These are phyloP conservation scores for Fraxinus latifolia DNA, from an alignment of 305 asterid genomes.

Conservation along the genomic window DNA sequence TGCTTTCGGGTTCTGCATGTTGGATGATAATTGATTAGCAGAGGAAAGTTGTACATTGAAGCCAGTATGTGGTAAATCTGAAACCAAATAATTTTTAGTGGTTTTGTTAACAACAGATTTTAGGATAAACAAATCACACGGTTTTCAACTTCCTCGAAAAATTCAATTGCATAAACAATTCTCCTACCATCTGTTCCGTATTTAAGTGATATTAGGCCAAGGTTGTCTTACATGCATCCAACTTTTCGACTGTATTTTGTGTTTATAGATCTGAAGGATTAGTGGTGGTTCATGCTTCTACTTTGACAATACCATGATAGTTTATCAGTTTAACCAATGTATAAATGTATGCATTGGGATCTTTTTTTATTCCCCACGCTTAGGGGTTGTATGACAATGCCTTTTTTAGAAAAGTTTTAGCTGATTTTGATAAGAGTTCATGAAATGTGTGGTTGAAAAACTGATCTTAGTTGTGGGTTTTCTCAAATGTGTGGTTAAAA, in stretches of 20 bases:
- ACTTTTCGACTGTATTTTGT: neutral
- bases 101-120: neutral
- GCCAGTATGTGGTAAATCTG: constrained; percentile 7
- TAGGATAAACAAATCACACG: neutral
- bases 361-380: neutral
- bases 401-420: neutral
- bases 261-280: neutral
- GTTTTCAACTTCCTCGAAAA: constrained; percentile 5
- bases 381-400: neutral
- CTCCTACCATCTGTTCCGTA: neutral
- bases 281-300: neutral
- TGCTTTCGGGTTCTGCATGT: neutral
- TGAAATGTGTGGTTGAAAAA: neutral
- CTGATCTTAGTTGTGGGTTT: no score
- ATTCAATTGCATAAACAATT: neutral
- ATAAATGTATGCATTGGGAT: neutral
- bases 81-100: neutral
- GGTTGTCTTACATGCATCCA: neutral
- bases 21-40: neutral
- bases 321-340: constrained; percentile 1
- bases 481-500: no score
- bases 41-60: neutral
- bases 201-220: neutral
- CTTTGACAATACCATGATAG: neutral
- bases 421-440: neutral